Conservation (phyloP, 345 rosid species). For the Aquilaria malaccensis region DNA sequence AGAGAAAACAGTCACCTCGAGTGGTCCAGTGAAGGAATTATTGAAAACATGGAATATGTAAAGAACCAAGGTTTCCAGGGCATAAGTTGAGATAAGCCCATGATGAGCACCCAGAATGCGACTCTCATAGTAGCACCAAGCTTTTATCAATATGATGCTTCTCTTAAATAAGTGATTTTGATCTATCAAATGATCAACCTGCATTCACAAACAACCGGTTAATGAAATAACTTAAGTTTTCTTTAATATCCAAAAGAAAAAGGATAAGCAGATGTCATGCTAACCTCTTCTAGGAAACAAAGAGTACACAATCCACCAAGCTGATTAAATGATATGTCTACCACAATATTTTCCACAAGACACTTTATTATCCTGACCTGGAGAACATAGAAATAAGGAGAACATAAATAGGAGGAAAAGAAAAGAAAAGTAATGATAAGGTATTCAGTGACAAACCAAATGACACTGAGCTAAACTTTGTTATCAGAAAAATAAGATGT, state of each 20-base stretch:
- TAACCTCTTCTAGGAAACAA: conserved; percentile 64
- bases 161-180: conserved; percentile 49
- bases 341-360: conserved; percentile 57
- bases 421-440: background rate
- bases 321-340: conserved; percentile 57
- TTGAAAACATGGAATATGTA: conserved; percentile 40
- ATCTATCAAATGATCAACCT: conserved; percentile 48
- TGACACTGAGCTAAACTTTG: too few relatives aligned
- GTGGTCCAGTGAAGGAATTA: conserved; percentile 36
- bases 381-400: background rate
- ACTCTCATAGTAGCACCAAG: conserved; percentile 50
- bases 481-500: too few relatives aligned
- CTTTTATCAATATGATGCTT: conserved; percentile 42
- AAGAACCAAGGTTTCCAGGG: conserved; percentile 41
- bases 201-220: conserved; percentile 11
- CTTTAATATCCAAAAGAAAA: too few relatives aligned
- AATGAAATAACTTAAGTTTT: background rate
- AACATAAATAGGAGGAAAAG: background rate
- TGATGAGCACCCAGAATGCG: conserved; percentile 41
- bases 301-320: conserved; percentile 65
- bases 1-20: conserved; percentile 24
- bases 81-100: conserved; percentile 44
- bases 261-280: background rate
- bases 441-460: too few relatives aligned
- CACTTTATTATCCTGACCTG: conserved; percentile 65